Evolutionary conservation across 2,329 filamentous ascomycete genomes (phyloP), one percentile per base, ranked within the genome.

Genomic region (Pseudocercospora musae): DNA sequence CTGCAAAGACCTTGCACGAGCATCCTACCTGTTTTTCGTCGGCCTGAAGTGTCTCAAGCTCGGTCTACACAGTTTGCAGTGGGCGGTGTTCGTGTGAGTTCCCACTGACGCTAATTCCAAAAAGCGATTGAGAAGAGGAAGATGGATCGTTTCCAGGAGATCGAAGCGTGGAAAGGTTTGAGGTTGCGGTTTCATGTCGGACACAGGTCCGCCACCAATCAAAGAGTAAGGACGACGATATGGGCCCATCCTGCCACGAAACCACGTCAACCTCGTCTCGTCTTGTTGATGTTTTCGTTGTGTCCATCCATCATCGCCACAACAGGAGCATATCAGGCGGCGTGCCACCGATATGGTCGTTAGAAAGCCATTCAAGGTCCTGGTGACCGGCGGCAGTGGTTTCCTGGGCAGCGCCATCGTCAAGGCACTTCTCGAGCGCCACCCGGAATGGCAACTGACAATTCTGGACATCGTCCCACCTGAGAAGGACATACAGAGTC

Each of bases 371-470:
- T 54, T 59, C 13, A 42, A 71, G 33, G 64, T 82, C 40, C 72
- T 82, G 2, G 73, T 82, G 25, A 82, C 80, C 2, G 80, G 80
- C n/a, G 80, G 78, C 11, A 75, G 74, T 42, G 80, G 80, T 11
- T 82, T 82, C 67, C 69, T 82, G 1, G 80, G 80, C 31, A 71
- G 74, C 8, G 72, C 72, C 25, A 74, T 82, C 21, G 71, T 81
- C 1, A 69, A 72, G n/a, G 73, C 74, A 1, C 70, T 82, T 13
- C 68, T 77, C 1, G 62, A 68, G n/a, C 66, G 70, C 20, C 73
- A 78, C 58, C 72, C 75, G 0, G 57, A 68, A 46, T 81, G 74
- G 73, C 65, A 61, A 7, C 70, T 82, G 48, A 79, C 77, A 0
- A 73, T 75, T 11, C 70, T 82, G 10, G 76, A 78, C 64, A 70